A percentile compares a stretch with the other conserved stretches of the same genome.
These are phyloP conservation scores for Fusarium sulawesiense DNA, from an alignment of 2,329 filamentous ascomycete genomes.

Conservation along the genomic window DNA sequence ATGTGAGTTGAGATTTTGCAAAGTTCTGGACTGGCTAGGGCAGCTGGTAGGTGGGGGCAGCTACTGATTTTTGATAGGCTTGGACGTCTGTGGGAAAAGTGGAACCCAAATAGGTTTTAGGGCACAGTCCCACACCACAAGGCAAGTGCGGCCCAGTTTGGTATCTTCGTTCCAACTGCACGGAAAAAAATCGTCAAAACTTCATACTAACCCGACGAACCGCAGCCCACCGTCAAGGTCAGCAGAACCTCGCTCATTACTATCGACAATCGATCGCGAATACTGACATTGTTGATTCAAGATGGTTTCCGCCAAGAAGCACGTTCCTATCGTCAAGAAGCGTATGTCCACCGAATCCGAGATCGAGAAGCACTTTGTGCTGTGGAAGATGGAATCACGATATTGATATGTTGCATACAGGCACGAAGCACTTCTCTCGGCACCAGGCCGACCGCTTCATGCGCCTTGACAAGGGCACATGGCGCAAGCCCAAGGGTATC, in stretches of 20 bases:
- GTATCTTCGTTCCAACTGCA: neutral
- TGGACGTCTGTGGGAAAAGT: neutral
- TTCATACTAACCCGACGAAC: slow-evolving; percentile 45
- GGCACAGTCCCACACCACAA: neutral
- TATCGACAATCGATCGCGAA: slow-evolving; percentile 14
- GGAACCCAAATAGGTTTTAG: neutral
- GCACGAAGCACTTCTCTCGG: slow-evolving; percentile 93
- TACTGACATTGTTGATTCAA: slow-evolving; percentile 56
- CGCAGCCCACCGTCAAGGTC: slow-evolving; percentile 60
- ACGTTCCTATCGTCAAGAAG: slow-evolving; percentile 99
- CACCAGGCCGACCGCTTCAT: slow-evolving; percentile 99
- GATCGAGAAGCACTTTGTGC: slow-evolving; percentile 25
- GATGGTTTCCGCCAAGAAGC: slow-evolving; percentile 99
- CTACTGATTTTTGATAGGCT: neutral
- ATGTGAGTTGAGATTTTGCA: slow-evolving; percentile 20
- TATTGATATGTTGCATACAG: slow-evolving; percentile 63
- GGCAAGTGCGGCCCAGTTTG: neutral
- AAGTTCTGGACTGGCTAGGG: neutral
- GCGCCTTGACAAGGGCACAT: slow-evolving; percentile 82
- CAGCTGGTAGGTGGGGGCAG: neutral
- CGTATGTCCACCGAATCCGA: slow-evolving; percentile 73
- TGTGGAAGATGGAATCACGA: slow-evolving; percentile 21
- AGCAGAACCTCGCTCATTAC: slow-evolving; percentile 30
- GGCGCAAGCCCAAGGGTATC: slow-evolving; percentile 99
- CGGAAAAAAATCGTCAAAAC: slow-evolving; percentile 5